Base-by-base conservation (phyloP, 805 yeast species). In the Saccharomyces kudriavzevii region DNA sequence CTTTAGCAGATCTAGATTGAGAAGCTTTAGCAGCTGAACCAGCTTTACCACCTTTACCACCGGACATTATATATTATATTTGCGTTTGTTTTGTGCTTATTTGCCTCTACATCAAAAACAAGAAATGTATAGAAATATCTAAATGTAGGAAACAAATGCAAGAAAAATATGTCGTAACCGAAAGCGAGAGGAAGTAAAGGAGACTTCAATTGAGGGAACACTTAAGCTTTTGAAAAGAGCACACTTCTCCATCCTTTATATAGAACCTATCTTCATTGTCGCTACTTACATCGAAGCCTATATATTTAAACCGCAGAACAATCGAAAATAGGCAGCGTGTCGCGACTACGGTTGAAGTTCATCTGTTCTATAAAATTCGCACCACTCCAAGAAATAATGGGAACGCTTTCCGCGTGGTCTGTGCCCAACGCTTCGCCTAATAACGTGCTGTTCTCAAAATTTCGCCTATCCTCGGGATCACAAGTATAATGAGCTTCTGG, bases 1-100 rank as follows among this genome's bases (percentile, higher is more conserved):
- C 97, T 82, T 90, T 92, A 61, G 97, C 85, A 66, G 98, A 92
- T 85, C 98, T 89, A 54, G 97, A 87, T 80, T 92, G 94, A 71
- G 97, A 86, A 70, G 96, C 90, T 79, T 92, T 92, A 74, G 89
- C 91, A 68, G 95, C 77, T 65, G 96, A 80, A 71, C 96, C 95
- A 72, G 97, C 96, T 80, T 91, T 91, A 73, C 94, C 94, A 82
- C 85, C 80, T 75, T 76, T 76, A 70, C 80, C 80, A 69, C 78
- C 78, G 69, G 92, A 85, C 94, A 87, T 87, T 53, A 51, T 56
- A 24, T 49, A 40, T 48, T 31, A 48, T 51, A 45, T 52, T 47
- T 52, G 48, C 49, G 43, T 49, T 49, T 49, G 45, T 48, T 52
- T 30, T 51, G 49, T 49, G 47, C 43, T 48, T 49, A 8, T 4